Conservation (phyloP, 805 yeast species). For the Phaffomyces opuntiae region DNA sequence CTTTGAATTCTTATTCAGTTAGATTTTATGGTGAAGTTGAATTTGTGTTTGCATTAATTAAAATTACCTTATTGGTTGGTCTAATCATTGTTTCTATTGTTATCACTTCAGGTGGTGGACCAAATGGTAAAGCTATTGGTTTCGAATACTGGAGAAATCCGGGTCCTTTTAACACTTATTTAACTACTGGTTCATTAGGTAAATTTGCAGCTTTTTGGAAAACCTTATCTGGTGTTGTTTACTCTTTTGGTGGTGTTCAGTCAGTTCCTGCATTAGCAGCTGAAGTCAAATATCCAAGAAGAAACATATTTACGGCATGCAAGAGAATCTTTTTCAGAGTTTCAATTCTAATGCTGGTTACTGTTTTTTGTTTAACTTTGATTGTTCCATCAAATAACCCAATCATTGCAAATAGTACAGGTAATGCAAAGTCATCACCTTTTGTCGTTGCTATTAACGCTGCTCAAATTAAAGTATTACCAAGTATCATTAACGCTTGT, state of each 20-base stretch:
- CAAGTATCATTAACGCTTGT: constrained; percentile 31
- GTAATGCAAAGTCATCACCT: constrained; percentile 29
- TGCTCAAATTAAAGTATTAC: constrained; percentile 34
- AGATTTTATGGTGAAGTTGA: constrained; percentile 40
- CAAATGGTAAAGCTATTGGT: constrained; percentile 30
- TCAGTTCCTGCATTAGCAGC: constrained; percentile 41
- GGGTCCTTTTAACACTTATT: constrained; percentile 10
- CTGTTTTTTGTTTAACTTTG: constrained; percentile 27
- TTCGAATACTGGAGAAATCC: constrained; percentile 26
- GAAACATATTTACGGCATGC: constrained; percentile 26
- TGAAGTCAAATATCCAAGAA: constrained; percentile 30
- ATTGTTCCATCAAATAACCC: constrained; percentile 26
- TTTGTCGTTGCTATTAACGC: constrained; percentile 39
- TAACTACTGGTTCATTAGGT: constrained; percentile 18
- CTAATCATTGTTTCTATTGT: constrained; percentile 47
- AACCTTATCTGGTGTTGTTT: constrained; percentile 33
- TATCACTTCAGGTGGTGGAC: constrained; percentile 58
- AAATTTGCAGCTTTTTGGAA: constrained; percentile 27
- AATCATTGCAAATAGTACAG: constrained; percentile 24
- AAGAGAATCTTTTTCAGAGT: constrained; percentile 27
- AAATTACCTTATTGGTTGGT: constrained; percentile 55
- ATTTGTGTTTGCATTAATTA: constrained; percentile 54
- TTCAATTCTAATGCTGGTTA: constrained; percentile 21
- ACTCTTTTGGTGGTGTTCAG: constrained; percentile 33
- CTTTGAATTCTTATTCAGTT: constrained; percentile 30